Evolutionary conservation across 2,329 filamentous ascomycete genomes (phyloP), one percentile per base, ranked within the genome.

Genomic region (Sporothrix curviconia): DNA sequence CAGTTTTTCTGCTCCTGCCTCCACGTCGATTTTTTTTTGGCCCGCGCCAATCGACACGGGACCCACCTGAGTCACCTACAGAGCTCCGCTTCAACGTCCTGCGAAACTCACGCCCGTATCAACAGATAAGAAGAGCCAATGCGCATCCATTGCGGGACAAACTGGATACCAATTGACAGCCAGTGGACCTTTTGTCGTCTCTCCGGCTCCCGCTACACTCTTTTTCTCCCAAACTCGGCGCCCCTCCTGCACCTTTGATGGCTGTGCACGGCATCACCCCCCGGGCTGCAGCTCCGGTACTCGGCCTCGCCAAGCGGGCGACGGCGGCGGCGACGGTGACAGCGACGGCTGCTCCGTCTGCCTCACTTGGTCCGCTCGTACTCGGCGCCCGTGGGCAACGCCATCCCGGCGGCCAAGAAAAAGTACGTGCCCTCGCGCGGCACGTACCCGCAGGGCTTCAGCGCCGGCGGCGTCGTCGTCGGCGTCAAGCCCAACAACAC

Each of bases 401-500:
- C 74, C 34, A 77, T 95, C 58, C 91, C 92, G 1, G 80, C 82
- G 15, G 82, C 87, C 59, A 99, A 97, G 77, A 82, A 86, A 71
- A 95, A 95, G 73, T 96, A 95, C 72, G 84, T 97, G 53, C 92
- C 94, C 8, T 86, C 83, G 1, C 82, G 80, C 42, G 94, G 92
- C 62, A 90, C 84, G 19, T 97, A 97, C 68, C 94, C 94, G 4
- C 85, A 89, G 70, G 94, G 92, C 46, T 99, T 97, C 78, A 77
- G 83, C 44, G 90, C 89, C 30, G 90, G 90, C 12, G 92, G 90
- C 61, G 89, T 90, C 52, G 85, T 95, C 68, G 92, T 95, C 39
- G 81, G 94, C 55, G 91, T 99, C 65, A 99, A 99, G 76, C 84
- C 91, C 14, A 86, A 86, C 63, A 97, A 97, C 74, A 96, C 89